Conservation (phyloP, 768 basidiomycete genomes). For the Podaxis sp. region DNA sequence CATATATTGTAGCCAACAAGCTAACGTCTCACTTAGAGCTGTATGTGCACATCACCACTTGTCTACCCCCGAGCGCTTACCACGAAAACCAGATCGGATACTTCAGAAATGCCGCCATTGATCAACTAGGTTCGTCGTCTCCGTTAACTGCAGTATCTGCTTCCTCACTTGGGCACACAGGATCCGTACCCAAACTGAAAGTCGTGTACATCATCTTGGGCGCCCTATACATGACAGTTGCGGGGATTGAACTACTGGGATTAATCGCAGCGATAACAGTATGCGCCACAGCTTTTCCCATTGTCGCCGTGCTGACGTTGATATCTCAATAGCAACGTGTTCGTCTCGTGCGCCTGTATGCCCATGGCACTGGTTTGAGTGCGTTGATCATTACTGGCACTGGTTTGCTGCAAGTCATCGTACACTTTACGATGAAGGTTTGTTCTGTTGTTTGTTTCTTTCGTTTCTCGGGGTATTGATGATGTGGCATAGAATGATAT, state of each 20-base stretch:
- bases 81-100: constrained; percentile 49
- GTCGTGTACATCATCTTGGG: constrained; percentile 62
- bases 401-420: constrained; percentile 54
- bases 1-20: neutral
- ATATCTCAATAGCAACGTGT: constrained; percentile 49
- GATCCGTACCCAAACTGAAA: constrained; percentile 45
- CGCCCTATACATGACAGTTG: constrained; percentile 49
- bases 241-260: constrained; percentile 58
- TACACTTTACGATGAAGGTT: constrained; percentile 73
- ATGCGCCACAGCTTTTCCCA: constrained; percentile 24
- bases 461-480: neutral
- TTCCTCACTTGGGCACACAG: constrained; percentile 18
- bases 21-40: constrained; percentile 23
- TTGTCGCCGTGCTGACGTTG: neutral
- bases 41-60: constrained; percentile 25
- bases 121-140: constrained; percentile 44
- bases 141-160: neutral
- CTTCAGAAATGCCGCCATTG: constrained; percentile 53
- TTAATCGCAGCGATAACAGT: constrained; percentile 51
- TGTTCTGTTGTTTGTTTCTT: constrained; percentile 9
- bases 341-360: constrained; percentile 52
- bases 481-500: constrained; percentile 47
- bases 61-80: constrained; percentile 7
- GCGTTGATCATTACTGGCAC: constrained; percentile 50
- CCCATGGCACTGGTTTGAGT: constrained; percentile 47